phyloP scores from a whole-genome alignment of 2,329 filamentous ascomycete genomes.

The Trichocomaceae sp. region DNA sequence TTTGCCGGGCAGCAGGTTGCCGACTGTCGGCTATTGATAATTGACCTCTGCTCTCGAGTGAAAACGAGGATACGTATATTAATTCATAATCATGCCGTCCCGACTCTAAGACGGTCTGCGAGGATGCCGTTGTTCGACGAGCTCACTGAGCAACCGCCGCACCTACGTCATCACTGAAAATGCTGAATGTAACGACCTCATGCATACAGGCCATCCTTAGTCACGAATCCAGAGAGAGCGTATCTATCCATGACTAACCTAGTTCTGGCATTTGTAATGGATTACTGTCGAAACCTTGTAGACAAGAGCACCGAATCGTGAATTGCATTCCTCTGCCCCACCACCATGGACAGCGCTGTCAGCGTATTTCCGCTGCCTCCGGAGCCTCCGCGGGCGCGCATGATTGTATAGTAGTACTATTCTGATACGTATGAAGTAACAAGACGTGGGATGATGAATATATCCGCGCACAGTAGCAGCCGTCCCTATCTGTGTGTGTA shows the following conservation, averaged over 20 bases:
- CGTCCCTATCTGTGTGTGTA: too few species aligned
- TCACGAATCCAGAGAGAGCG: too few species aligned
- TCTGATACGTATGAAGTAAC: background rate
- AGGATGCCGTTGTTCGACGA: background rate
- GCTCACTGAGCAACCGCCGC: background rate
- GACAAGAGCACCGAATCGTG: too few species aligned
- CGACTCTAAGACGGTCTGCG: too few species aligned
- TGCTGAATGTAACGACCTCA: background rate
- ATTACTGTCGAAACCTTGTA: background rate
- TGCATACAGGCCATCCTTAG: too few species aligned
- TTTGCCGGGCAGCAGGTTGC: slow-evolving; percentile 9
- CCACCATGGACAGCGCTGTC: background rate
- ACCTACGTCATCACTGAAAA: background rate
- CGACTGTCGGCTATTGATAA: slow-evolving; percentile 10
- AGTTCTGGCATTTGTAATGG: background rate
- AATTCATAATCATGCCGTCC: too few species aligned
- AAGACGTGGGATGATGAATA: background rate
- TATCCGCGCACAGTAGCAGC: background rate
- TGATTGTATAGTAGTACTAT: background rate
- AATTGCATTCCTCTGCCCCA: background rate
- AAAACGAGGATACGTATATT: too few species aligned
- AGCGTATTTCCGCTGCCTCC: background rate
- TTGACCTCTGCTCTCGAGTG: background rate
- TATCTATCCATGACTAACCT: too few species aligned
- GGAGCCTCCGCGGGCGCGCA: background rate